A percentile compares a stretch with the other conserved stretches of the same genome.
phyloP scores from a whole-genome alignment of 768 basidiomycete species.

The Agaricus sinodeliciosus region DNA sequence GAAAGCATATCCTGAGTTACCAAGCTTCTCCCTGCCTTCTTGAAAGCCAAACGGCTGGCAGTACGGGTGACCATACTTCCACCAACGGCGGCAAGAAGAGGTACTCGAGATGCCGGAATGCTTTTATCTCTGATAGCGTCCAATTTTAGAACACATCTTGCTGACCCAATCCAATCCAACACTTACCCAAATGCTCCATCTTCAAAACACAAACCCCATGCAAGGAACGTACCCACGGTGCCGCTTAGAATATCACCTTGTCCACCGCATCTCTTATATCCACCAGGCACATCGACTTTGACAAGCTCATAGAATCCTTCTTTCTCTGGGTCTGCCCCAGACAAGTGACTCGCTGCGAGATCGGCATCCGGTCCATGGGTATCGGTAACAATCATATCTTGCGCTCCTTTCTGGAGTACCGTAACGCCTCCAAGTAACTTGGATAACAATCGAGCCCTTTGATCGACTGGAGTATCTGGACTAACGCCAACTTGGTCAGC shows the following conservation, averaged over 20 bases:
- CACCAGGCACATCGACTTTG: constrained; percentile 65
- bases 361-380: constrained; percentile 50
- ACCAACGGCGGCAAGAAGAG: constrained; percentile 78
- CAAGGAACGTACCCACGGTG: constrained; percentile 80
- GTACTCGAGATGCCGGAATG: constrained; percentile 59
- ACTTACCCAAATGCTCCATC: constrained; percentile 74
- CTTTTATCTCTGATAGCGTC: constrained; percentile 37
- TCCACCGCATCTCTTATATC: constrained; percentile 89
- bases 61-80: constrained; percentile 87
- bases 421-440: constrained; percentile 79
- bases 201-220: constrained; percentile 94
- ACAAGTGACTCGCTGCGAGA: constrained; percentile 35
- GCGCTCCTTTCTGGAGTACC: constrained; percentile 80
- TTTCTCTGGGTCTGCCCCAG: constrained; percentile 38
- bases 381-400: constrained; percentile 78
- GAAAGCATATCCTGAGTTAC: constrained; percentile 76
- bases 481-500: constrained; percentile 68
- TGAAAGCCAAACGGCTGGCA: constrained; percentile 71
- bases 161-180: background rate
- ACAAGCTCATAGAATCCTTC: constrained; percentile 55
- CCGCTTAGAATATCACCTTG: constrained; percentile 95
- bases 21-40: constrained; percentile 69
- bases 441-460: constrained; percentile 70
- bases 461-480: constrained; percentile 38
- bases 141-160: background rate